These are phyloP conservation scores for Ceratonia siliqua DNA, from an alignment of 306 rosid species.

Conservation along the genomic window DNA sequence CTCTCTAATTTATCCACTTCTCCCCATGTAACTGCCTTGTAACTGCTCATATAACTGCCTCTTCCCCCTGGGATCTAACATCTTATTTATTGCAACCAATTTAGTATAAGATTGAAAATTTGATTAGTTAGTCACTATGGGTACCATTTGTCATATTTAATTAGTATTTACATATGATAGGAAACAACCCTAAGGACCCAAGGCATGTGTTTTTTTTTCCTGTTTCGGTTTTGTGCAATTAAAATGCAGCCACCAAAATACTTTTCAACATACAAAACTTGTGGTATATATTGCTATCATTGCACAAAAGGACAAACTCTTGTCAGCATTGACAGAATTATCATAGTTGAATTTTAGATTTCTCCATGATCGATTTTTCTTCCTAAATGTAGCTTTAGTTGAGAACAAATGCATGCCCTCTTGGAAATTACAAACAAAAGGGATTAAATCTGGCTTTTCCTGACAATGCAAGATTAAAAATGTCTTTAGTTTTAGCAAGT, in stretches of 20 bases:
- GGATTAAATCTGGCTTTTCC: not conserved
- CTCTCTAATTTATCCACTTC: too few species aligned
- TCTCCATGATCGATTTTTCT: not conserved
- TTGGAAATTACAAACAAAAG: not conserved
- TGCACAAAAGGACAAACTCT: not conserved
- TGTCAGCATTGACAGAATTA: not conserved
- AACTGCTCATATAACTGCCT: too few species aligned
- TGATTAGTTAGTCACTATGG: slow-evolving; percentile 3
- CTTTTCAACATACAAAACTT: not conserved
- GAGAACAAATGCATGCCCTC: not conserved
- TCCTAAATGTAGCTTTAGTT: not conserved
- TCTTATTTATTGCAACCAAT: too few species aligned
- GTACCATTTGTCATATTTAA: not conserved
- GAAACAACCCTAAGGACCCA: not conserved
- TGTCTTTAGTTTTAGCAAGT: not conserved
- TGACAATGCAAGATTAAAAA: not conserved
- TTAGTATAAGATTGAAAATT: not conserved
- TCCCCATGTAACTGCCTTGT: too few species aligned
- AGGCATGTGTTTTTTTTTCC: not conserved
- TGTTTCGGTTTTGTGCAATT: not conserved
- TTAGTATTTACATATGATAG: slow-evolving; percentile 12
- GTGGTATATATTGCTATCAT: not conserved
- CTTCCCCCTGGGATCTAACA: too few species aligned
- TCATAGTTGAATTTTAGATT: not conserved
- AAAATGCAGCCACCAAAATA: slow-evolving; percentile 11